Evolutionary conservation across 139 green algal species (phyloP), one percentile per base, ranked within the genome.

Genomic region (Astrephomene gubernaculifera): DNA sequence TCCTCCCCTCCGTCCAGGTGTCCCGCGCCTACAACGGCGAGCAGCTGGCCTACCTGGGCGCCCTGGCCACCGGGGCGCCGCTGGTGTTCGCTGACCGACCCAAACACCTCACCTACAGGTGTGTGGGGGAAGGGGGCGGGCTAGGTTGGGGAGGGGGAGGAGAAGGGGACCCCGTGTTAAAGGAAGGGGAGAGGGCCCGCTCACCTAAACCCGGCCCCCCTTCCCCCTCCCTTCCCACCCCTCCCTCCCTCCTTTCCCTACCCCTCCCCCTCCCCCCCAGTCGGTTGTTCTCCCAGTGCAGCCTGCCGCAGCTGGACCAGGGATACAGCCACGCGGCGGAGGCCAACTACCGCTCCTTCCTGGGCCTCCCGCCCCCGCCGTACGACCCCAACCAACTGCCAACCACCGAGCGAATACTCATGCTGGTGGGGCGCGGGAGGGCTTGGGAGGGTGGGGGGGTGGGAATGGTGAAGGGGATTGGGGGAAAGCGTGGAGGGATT

Each of bases 11-110:
- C 7, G 2, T 4, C 22, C 72, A 90, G 82, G 76, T 86, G 17
- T 44, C 80, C 35, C 1, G 43, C 1, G 52, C 86, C n/a, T 92
- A 94, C 52, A 92, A 89, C 41, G 94, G 93, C 31, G 94, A 97
- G 85, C 93, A 96, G 85, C 86, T 97, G 52, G 94, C 92, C 1
- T 96, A 97, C 86, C 89, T 97, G 35, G 92, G 93, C 17, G 94
- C 94, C 0, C 88, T 97, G 36, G 72, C 91, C 0, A 90, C 72
- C 5, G 91, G 85, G 9, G 83, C 94, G 0, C 67, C 83, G n/a
- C 80, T 97, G 19, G 79, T 97, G 61, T 94, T 95, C 81, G 94
- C 89, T 2, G 94, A 97, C 85, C 85, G 94, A 36, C 93, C 94
- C 44, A 97, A 97, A 87, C 71, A 92, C 43, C 90, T 95, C 31